Evolutionary conservation across 768 basidiomycete genomes (phyloP).

Genomic region (Boletus edulis): DNA sequence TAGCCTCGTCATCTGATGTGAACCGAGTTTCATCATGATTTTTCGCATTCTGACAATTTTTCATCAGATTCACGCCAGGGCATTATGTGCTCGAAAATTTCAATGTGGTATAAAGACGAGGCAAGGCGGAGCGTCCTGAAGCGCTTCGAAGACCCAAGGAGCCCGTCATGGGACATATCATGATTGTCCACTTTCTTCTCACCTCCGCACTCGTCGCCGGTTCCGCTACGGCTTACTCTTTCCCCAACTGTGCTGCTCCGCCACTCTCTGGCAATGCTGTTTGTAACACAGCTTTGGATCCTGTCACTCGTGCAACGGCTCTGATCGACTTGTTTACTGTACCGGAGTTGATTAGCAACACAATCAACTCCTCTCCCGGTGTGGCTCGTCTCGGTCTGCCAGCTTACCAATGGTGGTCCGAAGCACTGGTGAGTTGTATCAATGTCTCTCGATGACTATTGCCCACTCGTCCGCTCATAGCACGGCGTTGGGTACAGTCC

Average conservation of each 20-base stretch:
- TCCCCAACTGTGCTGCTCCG: conserved; percentile 48
- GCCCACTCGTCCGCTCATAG: conserved; percentile 24
- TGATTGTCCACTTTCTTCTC: neutral
- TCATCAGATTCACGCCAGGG: no score
- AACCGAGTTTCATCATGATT: no score
- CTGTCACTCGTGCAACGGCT: conserved; percentile 47
- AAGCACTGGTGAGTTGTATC: conserved; percentile 44
- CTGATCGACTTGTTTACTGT: conserved; percentile 49
- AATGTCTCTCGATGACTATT: neutral
- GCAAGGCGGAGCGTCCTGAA: no score
- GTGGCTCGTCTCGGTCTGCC: conserved; percentile 36
- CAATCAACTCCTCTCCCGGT: conserved; percentile 33
- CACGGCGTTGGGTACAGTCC: conserved; percentile 56
- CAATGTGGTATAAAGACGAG: no score
- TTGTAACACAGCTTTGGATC: conserved; percentile 45
- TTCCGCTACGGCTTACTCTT: conserved; percentile 29
- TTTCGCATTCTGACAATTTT: no score
- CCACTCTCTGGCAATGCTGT: conserved; percentile 46
- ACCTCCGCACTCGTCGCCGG: neutral
- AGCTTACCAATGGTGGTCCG: conserved; percentile 60
- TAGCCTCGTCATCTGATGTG: no score
- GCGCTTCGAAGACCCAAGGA: no score
- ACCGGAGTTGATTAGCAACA: conserved; percentile 50
- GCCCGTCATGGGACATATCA: conserved; percentile 1
- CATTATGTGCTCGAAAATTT: no score